phyloP scores from a whole-genome alignment of 2,329 filamentous ascomycete genomes.

The Xylaria sp. region DNA sequence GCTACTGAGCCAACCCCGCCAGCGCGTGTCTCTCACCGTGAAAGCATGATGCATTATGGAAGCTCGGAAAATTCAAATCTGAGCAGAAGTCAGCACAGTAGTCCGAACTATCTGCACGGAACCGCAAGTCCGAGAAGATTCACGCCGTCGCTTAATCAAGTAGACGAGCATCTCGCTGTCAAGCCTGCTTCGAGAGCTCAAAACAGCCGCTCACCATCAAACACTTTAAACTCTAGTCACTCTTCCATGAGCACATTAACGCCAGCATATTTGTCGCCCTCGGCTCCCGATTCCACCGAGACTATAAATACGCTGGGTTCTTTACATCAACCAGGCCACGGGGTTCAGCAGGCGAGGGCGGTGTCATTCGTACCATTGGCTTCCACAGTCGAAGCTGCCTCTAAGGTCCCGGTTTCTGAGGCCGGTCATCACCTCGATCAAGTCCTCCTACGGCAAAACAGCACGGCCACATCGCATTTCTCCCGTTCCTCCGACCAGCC shows the following conservation, averaged over 20 bases:
- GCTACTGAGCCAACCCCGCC: constrained; percentile 49
- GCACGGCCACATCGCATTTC: constrained; percentile 43
- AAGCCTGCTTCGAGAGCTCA: constrained; percentile 51
- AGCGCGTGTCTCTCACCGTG: constrained; percentile 50
- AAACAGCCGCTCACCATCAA: constrained; percentile 40
- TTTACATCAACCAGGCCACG: constrained; percentile 48
- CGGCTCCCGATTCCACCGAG: constrained; percentile 49
- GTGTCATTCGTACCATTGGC: constrained; percentile 53
- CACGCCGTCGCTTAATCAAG: constrained; percentile 54
- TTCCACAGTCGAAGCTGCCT: constrained; percentile 46
- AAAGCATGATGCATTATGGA: constrained; percentile 44
- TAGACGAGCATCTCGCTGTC: constrained; percentile 55
- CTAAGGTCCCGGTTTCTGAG: constrained; percentile 37
- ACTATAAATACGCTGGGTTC: constrained; percentile 51
- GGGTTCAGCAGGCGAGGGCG: constrained; percentile 55
- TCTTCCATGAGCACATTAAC: constrained; percentile 45
- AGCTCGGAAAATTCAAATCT: constrained; percentile 15
- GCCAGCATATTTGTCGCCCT: constrained; percentile 35
- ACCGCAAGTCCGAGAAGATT: constrained; percentile 22
- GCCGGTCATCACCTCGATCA: constrained; percentile 36
- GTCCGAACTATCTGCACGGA: constrained; percentile 21
- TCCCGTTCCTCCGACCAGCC: constrained; percentile 54
- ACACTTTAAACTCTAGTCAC: constrained; percentile 41
- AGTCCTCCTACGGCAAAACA: constrained; percentile 33
- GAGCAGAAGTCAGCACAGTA: constrained; percentile 22